Conservation (phyloP, 768 basidiomycete genomes). For the Holtermannia corniformis region DNA sequence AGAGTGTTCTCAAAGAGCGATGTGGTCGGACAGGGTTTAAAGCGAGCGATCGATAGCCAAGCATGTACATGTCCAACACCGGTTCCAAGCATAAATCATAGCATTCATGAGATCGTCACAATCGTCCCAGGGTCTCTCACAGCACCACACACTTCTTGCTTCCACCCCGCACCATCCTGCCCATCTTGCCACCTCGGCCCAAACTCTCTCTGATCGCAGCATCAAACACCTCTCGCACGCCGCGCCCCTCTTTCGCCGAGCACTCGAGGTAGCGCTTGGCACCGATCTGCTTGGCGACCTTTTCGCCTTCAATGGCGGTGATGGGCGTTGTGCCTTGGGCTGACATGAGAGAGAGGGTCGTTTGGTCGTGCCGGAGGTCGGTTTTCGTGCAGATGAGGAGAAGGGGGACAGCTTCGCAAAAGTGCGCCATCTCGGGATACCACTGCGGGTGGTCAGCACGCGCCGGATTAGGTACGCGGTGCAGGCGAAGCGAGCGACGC, state of each 20-base stretch:
- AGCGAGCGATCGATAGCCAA: too few relatives aligned
- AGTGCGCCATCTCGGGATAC: constrained; percentile 43
- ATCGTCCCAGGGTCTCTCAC: constrained; percentile 31
- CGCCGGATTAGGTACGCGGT: too few relatives aligned
- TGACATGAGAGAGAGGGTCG: constrained; percentile 45
- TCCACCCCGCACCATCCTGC: constrained; percentile 59
- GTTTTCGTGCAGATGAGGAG: constrained; percentile 41
- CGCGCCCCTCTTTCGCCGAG: constrained; percentile 79
- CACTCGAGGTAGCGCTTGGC: constrained; percentile 83
- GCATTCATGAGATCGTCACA: not conserved
- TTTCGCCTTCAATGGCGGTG: constrained; percentile 66
- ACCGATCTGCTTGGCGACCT: constrained; percentile 86
- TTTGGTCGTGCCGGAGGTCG: constrained; percentile 38
- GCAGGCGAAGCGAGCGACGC: not conserved
- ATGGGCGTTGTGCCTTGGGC: constrained; percentile 71
- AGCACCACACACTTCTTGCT: constrained; percentile 65
- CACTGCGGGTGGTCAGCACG: too few relatives aligned
- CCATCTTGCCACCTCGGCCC: constrained; percentile 60
- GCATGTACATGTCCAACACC: too few relatives aligned
- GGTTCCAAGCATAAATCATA: not conserved
- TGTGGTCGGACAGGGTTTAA: too few relatives aligned
- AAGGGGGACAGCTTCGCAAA: constrained; percentile 39
- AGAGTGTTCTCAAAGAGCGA: too few relatives aligned
- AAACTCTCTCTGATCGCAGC: constrained; percentile 82
- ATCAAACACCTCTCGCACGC: constrained; percentile 85